Conservation (phyloP, 345 rosid genomes). For the Eucalyptus brandiana region DNA sequence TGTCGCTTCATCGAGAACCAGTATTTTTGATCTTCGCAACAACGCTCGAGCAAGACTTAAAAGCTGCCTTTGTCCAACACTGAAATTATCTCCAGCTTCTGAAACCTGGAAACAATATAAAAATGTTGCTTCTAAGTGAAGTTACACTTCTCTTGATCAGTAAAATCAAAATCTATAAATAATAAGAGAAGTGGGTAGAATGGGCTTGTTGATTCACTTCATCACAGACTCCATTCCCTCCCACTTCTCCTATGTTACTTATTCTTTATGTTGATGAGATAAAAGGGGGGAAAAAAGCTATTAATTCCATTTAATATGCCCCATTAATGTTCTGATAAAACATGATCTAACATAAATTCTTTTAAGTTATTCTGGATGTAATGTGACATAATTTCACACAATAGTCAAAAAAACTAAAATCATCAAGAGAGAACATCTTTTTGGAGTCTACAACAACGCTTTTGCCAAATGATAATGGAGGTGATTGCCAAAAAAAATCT, state of each 20-base stretch:
- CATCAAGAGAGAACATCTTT: background rate
- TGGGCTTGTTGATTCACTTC: background rate
- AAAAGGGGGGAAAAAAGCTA: background rate
- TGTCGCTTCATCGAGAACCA: conserved; percentile 97
- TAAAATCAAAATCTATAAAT: background rate
- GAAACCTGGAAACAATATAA: conserved; percentile 37
- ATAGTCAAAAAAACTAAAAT: background rate
- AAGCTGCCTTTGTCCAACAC: conserved; percentile 97
- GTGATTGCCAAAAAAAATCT: background rate
- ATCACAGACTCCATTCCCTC: background rate
- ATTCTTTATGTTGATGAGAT: background rate
- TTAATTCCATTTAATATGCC: background rate
- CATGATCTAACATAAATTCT: background rate
- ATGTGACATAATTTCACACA: background rate
- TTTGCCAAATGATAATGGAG: background rate
- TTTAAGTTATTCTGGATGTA: too few relatives aligned
- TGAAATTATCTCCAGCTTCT: conserved; percentile 95
- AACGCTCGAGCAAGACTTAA: conserved; percentile 97
- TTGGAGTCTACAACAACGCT: background rate
- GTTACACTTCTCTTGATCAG: background rate
- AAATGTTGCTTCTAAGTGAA: background rate
- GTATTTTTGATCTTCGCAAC: conserved; percentile 92
- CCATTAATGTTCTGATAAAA: background rate
- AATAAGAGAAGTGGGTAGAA: background rate
- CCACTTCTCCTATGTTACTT: background rate